Base-by-base conservation (phyloP, 2,329 filamentous ascomycete genomes). In the Fusarium falciforme region DNA sequence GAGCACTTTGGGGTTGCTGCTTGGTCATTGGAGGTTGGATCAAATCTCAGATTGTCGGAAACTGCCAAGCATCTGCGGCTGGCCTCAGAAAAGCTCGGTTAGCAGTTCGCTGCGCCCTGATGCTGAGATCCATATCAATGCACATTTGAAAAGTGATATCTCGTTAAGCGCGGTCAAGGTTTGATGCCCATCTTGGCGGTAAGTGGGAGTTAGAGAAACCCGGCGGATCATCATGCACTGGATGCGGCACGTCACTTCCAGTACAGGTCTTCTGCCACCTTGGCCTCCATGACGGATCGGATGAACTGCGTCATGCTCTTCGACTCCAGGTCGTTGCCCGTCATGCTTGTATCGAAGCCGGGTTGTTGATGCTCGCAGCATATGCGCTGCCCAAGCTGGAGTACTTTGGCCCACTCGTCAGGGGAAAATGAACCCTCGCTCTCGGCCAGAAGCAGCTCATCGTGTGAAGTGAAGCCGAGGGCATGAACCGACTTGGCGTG, bases 351-450 rank as follows among this genome's bases (percentile, higher is more conserved):
- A 68, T 88, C 87, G 22, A 81, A 76, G 11, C 82, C 84, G 31
- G 81, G 76, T 64, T 81, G 81, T 31, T 78, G 77, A 62, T 79
- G 80, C 64, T 82, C 78, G 76, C 87, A 92, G 81, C 95, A 98
- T 57, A 92, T 86, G 42, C 85, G 83, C 78, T 90, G 87, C 36
- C 93, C 94, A 52, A 87, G 84, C 70, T 91, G 87, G 73, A 91
- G 90, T 20, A 93, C 89, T 49, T 87, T 85, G 65, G 94, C 90
- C 94, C 95, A 98, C 72, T 93, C 91, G 16, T 90, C 87, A 74
- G 93, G 86, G 55, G 90, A 89, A 80, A 98, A 98, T 5, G 84
- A 84, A 1, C 96, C 96, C 77, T 96, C 91, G 78, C 94, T 97
- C 83, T 98, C 93, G 36, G 90, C 91, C 47, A 98, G 83, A 25